Evolutionary conservation across 1,139 yeast species (phyloP).

Genomic region (Scheffersomyces titani): DNA sequence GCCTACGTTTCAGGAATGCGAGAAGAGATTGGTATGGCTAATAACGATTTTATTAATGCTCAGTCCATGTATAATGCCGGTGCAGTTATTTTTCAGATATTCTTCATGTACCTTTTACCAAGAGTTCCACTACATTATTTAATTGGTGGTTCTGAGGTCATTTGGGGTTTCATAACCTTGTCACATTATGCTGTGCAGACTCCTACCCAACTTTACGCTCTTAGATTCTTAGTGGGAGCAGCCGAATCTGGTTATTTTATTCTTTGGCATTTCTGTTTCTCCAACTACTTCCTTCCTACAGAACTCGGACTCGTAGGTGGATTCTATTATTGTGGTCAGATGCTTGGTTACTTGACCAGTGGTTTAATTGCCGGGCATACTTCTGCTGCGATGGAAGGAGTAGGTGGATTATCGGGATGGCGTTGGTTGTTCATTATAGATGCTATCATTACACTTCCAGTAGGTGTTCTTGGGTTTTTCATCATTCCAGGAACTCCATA

Average conservation of each 20-base stretch:
- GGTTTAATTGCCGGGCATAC: constrained; percentile 68
- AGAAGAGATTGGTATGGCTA: constrained; percentile 57
- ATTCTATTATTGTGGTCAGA: constrained; percentile 58
- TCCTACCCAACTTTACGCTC: constrained; percentile 51
- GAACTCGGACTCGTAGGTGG: constrained; percentile 63
- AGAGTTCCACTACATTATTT: constrained; percentile 10
- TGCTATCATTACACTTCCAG: constrained; percentile 58
- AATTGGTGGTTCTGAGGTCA: constrained; percentile 15
- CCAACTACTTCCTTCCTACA: constrained; percentile 55
- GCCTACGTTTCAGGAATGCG: constrained; percentile 69
- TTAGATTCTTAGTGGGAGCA: constrained; percentile 60
- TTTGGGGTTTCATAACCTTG: constrained; percentile 68
- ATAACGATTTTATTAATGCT: constrained; percentile 64
- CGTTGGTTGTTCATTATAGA: constrained; percentile 75
- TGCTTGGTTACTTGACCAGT: constrained; percentile 62
- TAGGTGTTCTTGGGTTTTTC: constrained; percentile 63
- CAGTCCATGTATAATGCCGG: constrained; percentile 61
- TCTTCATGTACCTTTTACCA: constrained; percentile 33
- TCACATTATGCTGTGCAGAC: constrained; percentile 49
- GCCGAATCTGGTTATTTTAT: constrained; percentile 62
- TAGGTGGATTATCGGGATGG: constrained; percentile 61
- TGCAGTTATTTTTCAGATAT: constrained; percentile 54
- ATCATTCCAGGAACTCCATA: constrained; percentile 71
- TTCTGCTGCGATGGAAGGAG: constrained; percentile 46
- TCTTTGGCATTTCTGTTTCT: constrained; percentile 29